Evolutionary conservation across 2,329 filamentous ascomycete species (phyloP), one percentile per base, ranked within the genome.

Genomic region (Trichoderma brevicompactum): DNA sequence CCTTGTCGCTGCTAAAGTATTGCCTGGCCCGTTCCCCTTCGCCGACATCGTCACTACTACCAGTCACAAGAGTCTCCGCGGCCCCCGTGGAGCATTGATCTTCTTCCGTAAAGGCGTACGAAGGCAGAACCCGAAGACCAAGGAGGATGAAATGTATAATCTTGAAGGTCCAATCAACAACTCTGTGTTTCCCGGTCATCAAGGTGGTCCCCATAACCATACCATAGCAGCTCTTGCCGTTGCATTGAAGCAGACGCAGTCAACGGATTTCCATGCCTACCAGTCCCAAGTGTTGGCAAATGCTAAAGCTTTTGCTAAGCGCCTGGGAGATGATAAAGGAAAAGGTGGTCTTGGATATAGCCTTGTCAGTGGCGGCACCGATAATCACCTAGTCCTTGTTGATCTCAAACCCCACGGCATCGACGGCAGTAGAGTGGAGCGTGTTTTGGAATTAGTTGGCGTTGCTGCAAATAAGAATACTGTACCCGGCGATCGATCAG

Each of bases 381-480:
- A 99, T 81, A 98, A 97, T 83, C 95, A 99, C 80, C 89, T 99
- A 69, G 91, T 99, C 10, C 86, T 99, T 17, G 84, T 95, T 55
- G 95, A 99, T 78, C 86, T 99, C 58, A 96, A 96, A 81, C 88
- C 92, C 43, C 91, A 95, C 76, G 85, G 85, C 65, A 88, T 99
- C 67, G 95, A 99, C 74, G 94, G 94, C 70, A 90, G 91, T 28
- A 89, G 94, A 61, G 92, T 97, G 13, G 94, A 97, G 82, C 89
- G 92, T 53, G 89, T 97, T 15, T 85, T 97, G 28, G 94, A 97
- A 77, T 87, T 96, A 53, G 92, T 96, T 70, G 94, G 94, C 72
- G 94, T 98, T 60, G 95, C 95, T n/a, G 91, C 92, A 76, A 99
- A 99, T 85, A 99, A 99, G 86, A 99, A 99, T 82, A 97, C 95